phyloP scores from a whole-genome alignment of 352 stramenopile genomes.

The Detonula confervacea region DNA sequence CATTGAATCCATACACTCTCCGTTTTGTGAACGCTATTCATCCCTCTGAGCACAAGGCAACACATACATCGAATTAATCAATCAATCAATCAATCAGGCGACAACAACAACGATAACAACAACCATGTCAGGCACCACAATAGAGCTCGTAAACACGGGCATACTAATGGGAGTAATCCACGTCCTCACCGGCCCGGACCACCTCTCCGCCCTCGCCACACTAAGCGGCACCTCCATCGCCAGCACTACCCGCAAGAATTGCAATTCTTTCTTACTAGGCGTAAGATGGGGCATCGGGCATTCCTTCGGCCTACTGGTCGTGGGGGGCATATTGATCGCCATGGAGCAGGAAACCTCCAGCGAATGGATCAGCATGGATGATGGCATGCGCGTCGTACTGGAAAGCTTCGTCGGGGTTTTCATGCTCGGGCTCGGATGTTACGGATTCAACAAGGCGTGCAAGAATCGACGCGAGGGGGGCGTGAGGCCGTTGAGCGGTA shows the following conservation, averaged over 20 bases:
- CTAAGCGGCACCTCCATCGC: constrained; percentile 77
- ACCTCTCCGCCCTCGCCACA: constrained; percentile 89
- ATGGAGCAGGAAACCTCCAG: constrained; percentile 74
- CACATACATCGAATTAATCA: too few species aligned
- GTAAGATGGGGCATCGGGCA: constrained; percentile 90
- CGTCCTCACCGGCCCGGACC: constrained; percentile 86
- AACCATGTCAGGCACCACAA: constrained; percentile 7
- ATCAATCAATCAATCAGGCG: neutral
- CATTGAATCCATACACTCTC: too few species aligned
- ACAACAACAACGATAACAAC: neutral
- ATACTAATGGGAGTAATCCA: constrained; percentile 66
- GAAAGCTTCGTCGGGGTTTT: constrained; percentile 75
- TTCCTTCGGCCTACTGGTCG: constrained; percentile 86
- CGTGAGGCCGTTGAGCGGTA: too few species aligned
- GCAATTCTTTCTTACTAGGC: constrained; percentile 75
- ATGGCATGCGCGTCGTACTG: constrained; percentile 40
- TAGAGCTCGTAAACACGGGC: constrained; percentile 35
- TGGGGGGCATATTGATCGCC: constrained; percentile 83
- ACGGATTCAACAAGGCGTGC: constrained; percentile 45
- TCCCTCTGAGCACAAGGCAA: too few species aligned
- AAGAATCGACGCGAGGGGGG: constrained; percentile 19
- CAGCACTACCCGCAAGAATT: neutral
- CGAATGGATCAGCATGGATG: constrained; percentile 45
- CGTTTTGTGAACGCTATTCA: too few species aligned
- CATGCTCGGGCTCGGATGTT: constrained; percentile 65